phyloP scores from a whole-genome alignment of 345 rosid genomes.

The Noccaea caerulescens region DNA sequence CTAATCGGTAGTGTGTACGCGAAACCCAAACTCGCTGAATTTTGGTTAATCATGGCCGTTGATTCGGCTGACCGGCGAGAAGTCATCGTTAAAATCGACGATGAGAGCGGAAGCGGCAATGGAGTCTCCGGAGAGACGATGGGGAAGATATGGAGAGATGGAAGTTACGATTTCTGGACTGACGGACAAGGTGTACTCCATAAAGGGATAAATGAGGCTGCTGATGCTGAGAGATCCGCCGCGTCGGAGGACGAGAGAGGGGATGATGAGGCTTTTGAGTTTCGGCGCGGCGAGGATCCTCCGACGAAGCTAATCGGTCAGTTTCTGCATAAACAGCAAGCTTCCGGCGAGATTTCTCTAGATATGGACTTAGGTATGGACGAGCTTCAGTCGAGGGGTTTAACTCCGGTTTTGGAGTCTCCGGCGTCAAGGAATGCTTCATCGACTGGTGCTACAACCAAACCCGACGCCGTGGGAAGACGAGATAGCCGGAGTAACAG shows the following conservation, averaged over 20 bases:
- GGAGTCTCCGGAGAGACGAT: constrained; percentile 29
- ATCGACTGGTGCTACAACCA: constrained; percentile 8
- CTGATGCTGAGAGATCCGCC: constrained; percentile 31
- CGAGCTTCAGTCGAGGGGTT: constrained; percentile 42
- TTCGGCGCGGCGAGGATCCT: constrained; percentile 47
- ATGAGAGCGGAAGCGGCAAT: constrained; percentile 16
- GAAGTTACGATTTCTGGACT: constrained; percentile 68
- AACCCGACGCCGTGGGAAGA: constrained; percentile 27
- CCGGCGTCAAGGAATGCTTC: constrained; percentile 13
- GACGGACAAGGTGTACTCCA: constrained; percentile 42
- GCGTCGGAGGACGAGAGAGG: constrained; percentile 4
- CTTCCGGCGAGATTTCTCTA: constrained; percentile 55
- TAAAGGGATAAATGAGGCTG: constrained; percentile 5
- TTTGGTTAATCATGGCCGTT: constrained; percentile 44
- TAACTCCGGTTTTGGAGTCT: constrained; percentile 45
- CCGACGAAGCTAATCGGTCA: constrained; percentile 53
- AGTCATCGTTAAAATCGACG: constrained; percentile 48
- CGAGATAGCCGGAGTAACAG: constrained; percentile 17
- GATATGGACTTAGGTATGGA: constrained; percentile 58
- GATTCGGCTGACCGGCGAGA: constrained; percentile 52
- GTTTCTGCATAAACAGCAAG: constrained; percentile 58
- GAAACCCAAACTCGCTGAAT: neutral
- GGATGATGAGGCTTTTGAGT: constrained; percentile 42
- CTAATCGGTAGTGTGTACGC: constrained; percentile 24
- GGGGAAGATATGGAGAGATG: constrained; percentile 58